These are phyloP conservation scores for Coleophoma eucalyptorum DNA, from an alignment of 2,329 filamentous ascomycete species.

Conservation along the genomic window DNA sequence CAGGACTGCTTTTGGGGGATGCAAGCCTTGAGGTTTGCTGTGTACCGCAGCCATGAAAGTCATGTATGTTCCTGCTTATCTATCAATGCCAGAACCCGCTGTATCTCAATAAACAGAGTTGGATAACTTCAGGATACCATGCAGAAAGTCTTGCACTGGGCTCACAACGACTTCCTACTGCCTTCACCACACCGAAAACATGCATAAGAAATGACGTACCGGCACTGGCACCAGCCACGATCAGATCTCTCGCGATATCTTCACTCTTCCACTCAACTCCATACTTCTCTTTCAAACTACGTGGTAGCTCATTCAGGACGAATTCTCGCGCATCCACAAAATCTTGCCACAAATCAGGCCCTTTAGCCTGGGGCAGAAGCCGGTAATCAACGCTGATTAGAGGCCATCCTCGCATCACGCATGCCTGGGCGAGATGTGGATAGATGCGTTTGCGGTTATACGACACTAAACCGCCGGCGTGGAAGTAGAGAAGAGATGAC, in stretches of 20 bases:
- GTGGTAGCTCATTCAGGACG: neutral
- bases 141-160: neutral
- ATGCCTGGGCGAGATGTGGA: conserved; percentile 4
- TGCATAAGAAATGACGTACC: neutral
- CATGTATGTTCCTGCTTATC: neutral
- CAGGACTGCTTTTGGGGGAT: neutral
- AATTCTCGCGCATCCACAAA: conserved; percentile 2
- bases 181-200: no score
- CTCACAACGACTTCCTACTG: neutral
- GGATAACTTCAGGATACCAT: neutral
- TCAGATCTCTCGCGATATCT: neutral
- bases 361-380: conserved; percentile 4
- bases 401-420: conserved; percentile 4
- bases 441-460: conserved; percentile 3
- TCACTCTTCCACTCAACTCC: neutral
- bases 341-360: conserved; percentile 5
- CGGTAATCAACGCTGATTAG: conserved; percentile 7
- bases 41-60: neutral
- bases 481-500: conserved; percentile 5
- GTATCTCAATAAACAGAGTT: neutral
- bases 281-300: neutral
- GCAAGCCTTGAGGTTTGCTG: neutral
- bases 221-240: neutral
- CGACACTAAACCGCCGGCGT: conserved; percentile 4
- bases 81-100: neutral